Conservation (phyloP, 169 alveolate genomes). For the Amoebophrya sp. region DNA sequence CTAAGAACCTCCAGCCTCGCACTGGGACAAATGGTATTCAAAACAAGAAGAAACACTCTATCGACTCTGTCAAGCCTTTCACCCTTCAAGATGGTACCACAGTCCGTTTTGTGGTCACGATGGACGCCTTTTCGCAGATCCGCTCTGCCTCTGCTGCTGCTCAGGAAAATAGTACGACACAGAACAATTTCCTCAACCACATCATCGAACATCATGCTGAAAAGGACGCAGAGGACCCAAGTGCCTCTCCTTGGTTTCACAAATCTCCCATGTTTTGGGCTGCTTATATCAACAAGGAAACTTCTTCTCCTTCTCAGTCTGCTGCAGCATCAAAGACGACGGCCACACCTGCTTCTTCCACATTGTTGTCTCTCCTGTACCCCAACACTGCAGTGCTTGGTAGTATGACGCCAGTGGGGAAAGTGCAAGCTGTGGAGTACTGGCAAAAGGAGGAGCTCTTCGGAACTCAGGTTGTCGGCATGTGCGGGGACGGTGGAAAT, state of each 20-base stretch:
- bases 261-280: neutral
- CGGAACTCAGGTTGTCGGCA: slow-evolving; percentile 52
- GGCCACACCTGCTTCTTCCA: too few species aligned
- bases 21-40: neutral
- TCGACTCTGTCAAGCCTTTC: neutral
- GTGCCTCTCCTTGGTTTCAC: neutral
- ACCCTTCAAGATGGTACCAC: neutral
- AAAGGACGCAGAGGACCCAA: neutral
- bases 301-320: neutral
- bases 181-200: neutral
- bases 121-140: too few species aligned
- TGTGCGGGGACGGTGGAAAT: slow-evolving; percentile 88
- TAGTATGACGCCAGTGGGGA: neutral
- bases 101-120: neutral
- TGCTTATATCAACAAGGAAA: neutral
- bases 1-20: neutral
- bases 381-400: neutral
- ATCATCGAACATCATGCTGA: neutral
- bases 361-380: neutral
- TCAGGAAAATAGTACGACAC: too few species aligned
- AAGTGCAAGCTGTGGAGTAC: neutral
- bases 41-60: neutral
- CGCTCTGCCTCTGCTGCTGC: too few species aligned
- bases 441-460: neutral
- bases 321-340: too few species aligned